A percentile compares a stretch with the other conserved stretches of the same genome.
Evolutionary conservation across 129 eudicot genomes (phyloP).

Genomic region (Flaveria linearis): DNA sequence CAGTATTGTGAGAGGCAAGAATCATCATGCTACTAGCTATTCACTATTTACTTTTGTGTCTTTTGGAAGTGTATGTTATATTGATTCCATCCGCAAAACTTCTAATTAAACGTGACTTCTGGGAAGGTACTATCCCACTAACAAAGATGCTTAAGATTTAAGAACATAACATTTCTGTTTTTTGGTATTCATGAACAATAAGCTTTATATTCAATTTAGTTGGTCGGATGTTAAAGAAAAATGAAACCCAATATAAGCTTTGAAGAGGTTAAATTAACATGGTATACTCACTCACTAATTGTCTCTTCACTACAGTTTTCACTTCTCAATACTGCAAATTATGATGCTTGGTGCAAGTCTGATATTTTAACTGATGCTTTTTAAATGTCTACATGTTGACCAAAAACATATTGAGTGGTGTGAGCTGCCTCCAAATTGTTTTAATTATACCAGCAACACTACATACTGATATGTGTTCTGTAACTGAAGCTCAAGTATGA

Average conservation of each 20-base stretch:
- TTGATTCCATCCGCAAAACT: neutral
- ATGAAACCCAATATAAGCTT: constrained; percentile 7
- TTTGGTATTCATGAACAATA: neutral
- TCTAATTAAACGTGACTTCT: neutral
- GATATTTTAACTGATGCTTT: too few relatives aligned
- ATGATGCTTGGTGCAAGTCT: too few relatives aligned
- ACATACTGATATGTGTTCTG: too few relatives aligned
- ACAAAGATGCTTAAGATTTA: too few relatives aligned
- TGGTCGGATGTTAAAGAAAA: neutral
- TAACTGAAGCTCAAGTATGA: too few relatives aligned
- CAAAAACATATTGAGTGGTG: too few relatives aligned
- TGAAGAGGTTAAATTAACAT: neutral
- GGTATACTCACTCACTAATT: constrained; percentile 2
- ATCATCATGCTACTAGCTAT: neutral
- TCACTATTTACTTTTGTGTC: neutral
- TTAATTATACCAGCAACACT: too few relatives aligned
- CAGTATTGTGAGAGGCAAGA: constrained; percentile 62
- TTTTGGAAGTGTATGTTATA: neutral
- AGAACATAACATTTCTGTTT: too few relatives aligned
- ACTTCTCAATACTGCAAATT: too few relatives aligned
- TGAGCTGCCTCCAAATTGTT: too few relatives aligned
- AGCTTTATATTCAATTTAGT: neutral
- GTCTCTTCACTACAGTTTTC: neutral
- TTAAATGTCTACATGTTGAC: too few relatives aligned
- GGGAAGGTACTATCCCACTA: neutral